A percentile compares a stretch with the other conserved stretches of the same genome.
Conservation (phyloP, 1,284 basidiomycete species). For the Microbotryum saponariae region DNA sequence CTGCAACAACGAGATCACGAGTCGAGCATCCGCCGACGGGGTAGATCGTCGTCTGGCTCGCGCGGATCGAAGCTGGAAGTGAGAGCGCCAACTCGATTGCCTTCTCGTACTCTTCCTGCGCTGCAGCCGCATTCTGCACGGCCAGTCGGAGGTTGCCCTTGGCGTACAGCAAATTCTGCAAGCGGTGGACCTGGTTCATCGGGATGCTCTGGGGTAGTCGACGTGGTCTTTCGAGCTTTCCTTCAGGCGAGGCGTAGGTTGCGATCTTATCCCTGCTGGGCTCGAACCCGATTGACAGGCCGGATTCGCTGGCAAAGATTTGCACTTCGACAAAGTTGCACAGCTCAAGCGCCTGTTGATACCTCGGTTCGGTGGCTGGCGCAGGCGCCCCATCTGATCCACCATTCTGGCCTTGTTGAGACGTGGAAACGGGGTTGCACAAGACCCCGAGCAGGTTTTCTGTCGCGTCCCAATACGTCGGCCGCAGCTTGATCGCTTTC, state of each 20-base stretch:
- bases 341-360: constrained; percentile 41
- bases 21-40: constrained; percentile 22
- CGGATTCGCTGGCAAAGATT: constrained; percentile 31
- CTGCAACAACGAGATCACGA: constrained; percentile 29
- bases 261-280: constrained; percentile 8
- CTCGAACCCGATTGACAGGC: no score
- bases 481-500: constrained; percentile 45
- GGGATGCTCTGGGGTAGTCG: constrained; percentile 37
- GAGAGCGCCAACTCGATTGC: constrained; percentile 37
- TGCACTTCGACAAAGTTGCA: constrained; percentile 41
- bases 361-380: constrained; percentile 32
- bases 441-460: constrained; percentile 47
- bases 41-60: constrained; percentile 12
- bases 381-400: no score
- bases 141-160: constrained; percentile 45
- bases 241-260: no score
- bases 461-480: constrained; percentile 42
- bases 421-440: constrained; percentile 38
- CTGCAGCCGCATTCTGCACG: constrained; percentile 29
- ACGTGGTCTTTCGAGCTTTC: constrained; percentile 18
- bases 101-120: constrained; percentile 43
- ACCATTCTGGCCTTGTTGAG: no score
- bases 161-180: constrained; percentile 47
- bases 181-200: constrained; percentile 41
- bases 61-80: constrained; percentile 6